Percentiles rank a stretch among this genome's conserved stretches.
These are phyloP conservation scores for Cladophialophora immunda DNA, from an alignment of 2,329 filamentous ascomycete genomes.

Conservation along the genomic window DNA sequence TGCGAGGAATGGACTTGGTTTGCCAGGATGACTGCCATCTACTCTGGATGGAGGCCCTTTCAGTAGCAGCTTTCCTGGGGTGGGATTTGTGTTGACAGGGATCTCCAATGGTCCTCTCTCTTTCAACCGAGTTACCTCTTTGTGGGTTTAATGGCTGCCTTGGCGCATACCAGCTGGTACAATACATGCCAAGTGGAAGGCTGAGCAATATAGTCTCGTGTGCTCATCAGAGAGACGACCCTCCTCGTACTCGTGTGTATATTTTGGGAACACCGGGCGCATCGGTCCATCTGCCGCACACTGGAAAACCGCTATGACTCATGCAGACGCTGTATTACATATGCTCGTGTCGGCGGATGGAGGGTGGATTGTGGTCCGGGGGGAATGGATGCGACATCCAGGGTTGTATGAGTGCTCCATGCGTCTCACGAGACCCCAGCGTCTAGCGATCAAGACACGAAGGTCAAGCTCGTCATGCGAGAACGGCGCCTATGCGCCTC, in stretches of 20 bases:
- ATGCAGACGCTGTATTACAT: not conserved
- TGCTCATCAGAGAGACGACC: not conserved
- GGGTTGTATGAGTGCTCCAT: not conserved
- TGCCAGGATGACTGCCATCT: not conserved
- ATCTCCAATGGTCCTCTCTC: not conserved
- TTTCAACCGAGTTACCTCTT: not conserved
- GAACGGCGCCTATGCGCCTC: not conserved
- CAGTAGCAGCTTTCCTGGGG: not conserved
- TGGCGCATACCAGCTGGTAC: not conserved
- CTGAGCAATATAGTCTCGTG: not conserved
- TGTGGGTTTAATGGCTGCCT: not conserved
- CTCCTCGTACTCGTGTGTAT: slow-evolving; percentile 9
- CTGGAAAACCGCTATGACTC: not conserved
- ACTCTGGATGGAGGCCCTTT: not conserved
- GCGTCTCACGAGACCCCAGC: not conserved
- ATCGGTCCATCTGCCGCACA: not conserved
- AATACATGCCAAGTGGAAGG: not conserved
- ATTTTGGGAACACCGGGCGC: slow-evolving; percentile 5
- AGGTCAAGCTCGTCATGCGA: not conserved
- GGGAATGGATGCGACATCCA: not conserved
- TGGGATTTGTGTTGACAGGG: not conserved
- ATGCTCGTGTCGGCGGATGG: not conserved
- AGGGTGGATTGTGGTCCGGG: too few species aligned
- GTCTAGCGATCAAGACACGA: not conserved
- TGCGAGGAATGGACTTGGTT: not conserved